These are phyloP conservation scores for Schizothecium vesticola DNA, from an alignment of 495 filamentous ascomycete genomes.

Conservation along the genomic window DNA sequence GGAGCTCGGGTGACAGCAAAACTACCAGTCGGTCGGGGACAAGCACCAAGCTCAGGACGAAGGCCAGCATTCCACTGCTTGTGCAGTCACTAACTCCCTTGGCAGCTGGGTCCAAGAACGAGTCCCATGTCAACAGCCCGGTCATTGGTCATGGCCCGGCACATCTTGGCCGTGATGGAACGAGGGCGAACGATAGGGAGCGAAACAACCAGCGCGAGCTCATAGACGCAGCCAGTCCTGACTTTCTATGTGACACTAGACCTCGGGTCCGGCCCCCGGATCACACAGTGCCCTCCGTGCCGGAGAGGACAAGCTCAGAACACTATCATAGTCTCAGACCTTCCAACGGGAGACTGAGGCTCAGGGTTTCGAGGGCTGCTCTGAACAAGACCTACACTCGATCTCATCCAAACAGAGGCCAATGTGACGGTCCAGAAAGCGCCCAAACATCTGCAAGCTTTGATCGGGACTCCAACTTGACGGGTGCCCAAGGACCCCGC, in stretches of 20 bases:
- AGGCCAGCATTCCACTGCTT: conserved; percentile 46
- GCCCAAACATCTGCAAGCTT: not conserved
- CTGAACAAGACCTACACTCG: conserved; percentile 7
- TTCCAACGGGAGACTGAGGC: conserved; percentile 12
- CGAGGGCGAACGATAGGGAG: not conserved
- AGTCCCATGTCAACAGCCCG: not conserved
- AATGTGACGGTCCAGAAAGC: not conserved
- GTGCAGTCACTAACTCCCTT: conserved; percentile 48
- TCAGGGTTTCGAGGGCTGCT: conserved; percentile 26
- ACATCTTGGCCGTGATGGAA: not conserved
- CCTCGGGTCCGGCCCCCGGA: not conserved
- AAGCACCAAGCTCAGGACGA: conserved; percentile 39
- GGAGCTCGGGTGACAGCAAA: conserved; percentile 26
- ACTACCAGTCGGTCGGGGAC: not conserved
- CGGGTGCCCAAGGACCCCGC: not conserved
- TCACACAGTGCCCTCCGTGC: not conserved
- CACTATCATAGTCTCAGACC: not conserved
- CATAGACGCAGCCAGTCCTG: not conserved
- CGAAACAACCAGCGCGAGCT: not conserved
- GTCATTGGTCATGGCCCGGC: not conserved
- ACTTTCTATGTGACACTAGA: not conserved
- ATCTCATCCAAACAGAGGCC: not conserved
- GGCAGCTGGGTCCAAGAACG: conserved; percentile 22
- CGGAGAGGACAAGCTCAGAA: not conserved
- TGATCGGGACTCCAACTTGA: not conserved